Base-by-base conservation (phyloP, 2,329 filamentous ascomycete species). In the Ophiostoma tasmaniense region DNA sequence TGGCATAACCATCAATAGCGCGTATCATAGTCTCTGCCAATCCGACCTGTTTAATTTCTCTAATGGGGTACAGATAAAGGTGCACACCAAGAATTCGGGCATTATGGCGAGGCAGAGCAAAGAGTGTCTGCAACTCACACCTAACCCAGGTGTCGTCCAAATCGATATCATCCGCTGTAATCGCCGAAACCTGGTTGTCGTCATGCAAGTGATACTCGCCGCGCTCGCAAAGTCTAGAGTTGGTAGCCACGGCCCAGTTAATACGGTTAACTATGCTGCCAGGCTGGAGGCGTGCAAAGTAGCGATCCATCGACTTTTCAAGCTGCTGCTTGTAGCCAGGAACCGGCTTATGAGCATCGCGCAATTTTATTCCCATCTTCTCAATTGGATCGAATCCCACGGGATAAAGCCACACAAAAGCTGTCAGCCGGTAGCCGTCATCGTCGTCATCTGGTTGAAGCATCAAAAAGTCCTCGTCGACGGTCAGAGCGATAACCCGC, bases 391-490 rank as follows among this genome's bases (percentile, higher is more conserved):
- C 69, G 42, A 71, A 71, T 20, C 71, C 69, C 22, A 71, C 69
- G 2, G 71, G 71, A 37, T 71, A 71, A 28, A 70, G 25, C 69
- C 69, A 71, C 2, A 71, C 68, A 66, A 71, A 71, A 1, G 71
- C 69, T 37, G 66, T 64, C 50, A 71, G 64, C 55, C 22, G 37
- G 64, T 69, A 71, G 3, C 69, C 65, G 17, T 71, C 71, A 28
- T 67, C 71, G 33, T 71, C 69, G 1, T 25, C n/a, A 13, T 62
- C 67, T 17, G 69, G 71, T 61, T 68, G 68, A 8, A 71, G 69
- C 69, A 71, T 71, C 25, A 71, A 28, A n/a, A 71, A 71, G 28
- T 71, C 71, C 45, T 71, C 71, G 59, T 71, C 71, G n/a, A 71
- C 71, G 2, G 66, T 66, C 11, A 71, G 50, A 5, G 71, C 69